phyloP scores from a whole-genome alignment of 108 stramenopile species.

The Cyclotella distinguenda region DNA sequence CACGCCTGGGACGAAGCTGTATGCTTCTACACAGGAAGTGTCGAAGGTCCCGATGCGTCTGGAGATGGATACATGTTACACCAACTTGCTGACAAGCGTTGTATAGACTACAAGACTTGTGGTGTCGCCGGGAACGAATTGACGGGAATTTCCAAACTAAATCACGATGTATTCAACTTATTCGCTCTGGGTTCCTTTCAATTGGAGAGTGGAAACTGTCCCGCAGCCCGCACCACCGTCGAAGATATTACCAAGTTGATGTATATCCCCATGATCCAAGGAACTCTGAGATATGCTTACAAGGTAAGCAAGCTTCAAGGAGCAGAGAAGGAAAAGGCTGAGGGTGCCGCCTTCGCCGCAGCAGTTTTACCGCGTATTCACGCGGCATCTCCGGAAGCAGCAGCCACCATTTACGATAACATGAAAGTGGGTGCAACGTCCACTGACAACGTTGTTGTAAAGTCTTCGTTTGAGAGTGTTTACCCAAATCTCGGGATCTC shows the following conservation, averaged over 20 bases:
- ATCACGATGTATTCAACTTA: conserved; percentile 51
- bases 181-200: conserved; percentile 56
- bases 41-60: conserved; percentile 55
- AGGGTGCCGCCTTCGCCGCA: conserved; percentile 77
- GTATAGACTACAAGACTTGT: conserved; percentile 63
- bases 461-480: conserved; percentile 64
- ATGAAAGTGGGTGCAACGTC: conserved; percentile 44
- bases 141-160: conserved; percentile 53
- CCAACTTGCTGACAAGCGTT: conserved; percentile 64
- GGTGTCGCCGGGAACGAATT: conserved; percentile 42
- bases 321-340: conserved; percentile 60
- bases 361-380: conserved; percentile 67
- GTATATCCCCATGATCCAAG: conserved; percentile 78
- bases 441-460: conserved; percentile 55
- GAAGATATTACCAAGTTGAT: conserved; percentile 58
- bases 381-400: conserved; percentile 49
- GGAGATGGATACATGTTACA: conserved; percentile 57
- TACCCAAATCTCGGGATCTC: conserved; percentile 64
- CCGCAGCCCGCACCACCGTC: conserved; percentile 40
- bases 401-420: conserved; percentile 67
- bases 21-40: conserved; percentile 56
- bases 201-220: conserved; percentile 53
- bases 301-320: conserved; percentile 39
- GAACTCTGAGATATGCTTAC: conserved; percentile 69
- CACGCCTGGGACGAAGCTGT: conserved; percentile 74